Evolutionary conservation across 2,329 filamentous ascomycete genomes (phyloP), one percentile per base, ranked within the genome.

Genomic region (Thielaviopsis ethacetica): DNA sequence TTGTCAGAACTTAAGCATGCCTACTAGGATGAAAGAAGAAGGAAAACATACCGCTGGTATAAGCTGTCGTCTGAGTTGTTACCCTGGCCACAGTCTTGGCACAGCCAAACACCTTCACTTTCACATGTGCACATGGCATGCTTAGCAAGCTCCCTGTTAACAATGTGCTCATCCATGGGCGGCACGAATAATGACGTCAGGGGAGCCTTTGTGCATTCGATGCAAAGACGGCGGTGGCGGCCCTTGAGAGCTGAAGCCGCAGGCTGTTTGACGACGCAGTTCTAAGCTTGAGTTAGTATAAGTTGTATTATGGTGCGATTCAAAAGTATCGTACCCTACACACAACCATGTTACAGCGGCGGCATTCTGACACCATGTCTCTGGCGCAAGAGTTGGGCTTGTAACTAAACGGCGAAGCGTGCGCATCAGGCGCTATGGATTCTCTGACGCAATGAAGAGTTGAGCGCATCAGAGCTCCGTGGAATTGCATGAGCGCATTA

Each of bases 231-330:
- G 55, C 91, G 86, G 68, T 94, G 85, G 47, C 91, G 83, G 62
- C 85, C 81, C 50, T 81, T 83, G 44, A 95, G 76, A 22, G 82
- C 76, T 34, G 77, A 74, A 1, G 78, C 75, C 2, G 85, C 81
- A 0, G 88, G 89, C 0, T 86, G 83, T 70, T 96, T 95, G 66
- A 88, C 85, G 5, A 85, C 84, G 71, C 91, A 97, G 65, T 97
- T 97, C 89, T 95, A 69, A 57, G 53, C 6, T 19, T 22, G 41
- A 63, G 26, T 26, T 12, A 19, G n/a, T 19, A 22, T 21, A 2
- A 24, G 53, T 30, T 7, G 30, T 12, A 34, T 12, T 13, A 26
- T 22, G 17, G 17, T n/a, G 41, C 26, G 9, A 27, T 9, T 27
- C 9, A 27, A 4, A 9, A 27, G 53, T 53, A 30, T 70, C 80